Evolutionary conservation across 768 basidiomycete genomes (phyloP).

Genomic region (Chalciporus chontae): DNA sequence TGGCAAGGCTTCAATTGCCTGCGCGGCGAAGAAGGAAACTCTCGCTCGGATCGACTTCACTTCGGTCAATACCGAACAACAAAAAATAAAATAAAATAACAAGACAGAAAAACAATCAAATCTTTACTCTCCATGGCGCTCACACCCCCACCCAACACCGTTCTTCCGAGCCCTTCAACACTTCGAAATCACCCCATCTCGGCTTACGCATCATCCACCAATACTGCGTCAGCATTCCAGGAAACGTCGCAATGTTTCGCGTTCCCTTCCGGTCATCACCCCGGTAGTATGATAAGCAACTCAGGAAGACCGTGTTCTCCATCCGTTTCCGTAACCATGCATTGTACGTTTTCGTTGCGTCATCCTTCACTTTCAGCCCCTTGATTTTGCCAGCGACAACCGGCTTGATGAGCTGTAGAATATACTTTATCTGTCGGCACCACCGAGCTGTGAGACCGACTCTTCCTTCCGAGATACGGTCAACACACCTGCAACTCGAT

Average conservation of each 20-base stretch:
- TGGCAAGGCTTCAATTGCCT: conserved; percentile 29
- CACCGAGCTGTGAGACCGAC: background rate
- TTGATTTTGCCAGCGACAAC: conserved; percentile 45
- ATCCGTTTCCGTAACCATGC: conserved; percentile 48
- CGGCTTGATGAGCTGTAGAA: conserved; percentile 49
- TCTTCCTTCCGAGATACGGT: background rate
- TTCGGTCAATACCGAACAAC: conserved; percentile 30
- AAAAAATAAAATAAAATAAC: background rate
- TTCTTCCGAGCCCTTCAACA: background rate
- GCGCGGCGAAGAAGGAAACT: conserved; percentile 30
- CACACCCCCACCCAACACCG: background rate
- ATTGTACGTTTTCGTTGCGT: conserved; percentile 42
- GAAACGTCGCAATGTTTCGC: conserved; percentile 38
- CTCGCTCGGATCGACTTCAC: background rate
- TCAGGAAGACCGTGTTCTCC: conserved; percentile 46
- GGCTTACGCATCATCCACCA: background rate
- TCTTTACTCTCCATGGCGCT: background rate
- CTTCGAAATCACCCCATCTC: background rate
- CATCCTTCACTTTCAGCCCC: conserved; percentile 47
- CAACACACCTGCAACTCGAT: background rate
- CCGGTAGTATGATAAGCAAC: conserved; percentile 48
- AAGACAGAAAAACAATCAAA: too few relatives aligned
- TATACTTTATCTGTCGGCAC: conserved; percentile 42
- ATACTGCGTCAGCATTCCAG: conserved; percentile 42
- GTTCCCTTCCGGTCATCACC: conserved; percentile 32